phyloP scores from a whole-genome alignment of 495 filamentous ascomycete species.

The Diplogelasinospora grovesii region DNA sequence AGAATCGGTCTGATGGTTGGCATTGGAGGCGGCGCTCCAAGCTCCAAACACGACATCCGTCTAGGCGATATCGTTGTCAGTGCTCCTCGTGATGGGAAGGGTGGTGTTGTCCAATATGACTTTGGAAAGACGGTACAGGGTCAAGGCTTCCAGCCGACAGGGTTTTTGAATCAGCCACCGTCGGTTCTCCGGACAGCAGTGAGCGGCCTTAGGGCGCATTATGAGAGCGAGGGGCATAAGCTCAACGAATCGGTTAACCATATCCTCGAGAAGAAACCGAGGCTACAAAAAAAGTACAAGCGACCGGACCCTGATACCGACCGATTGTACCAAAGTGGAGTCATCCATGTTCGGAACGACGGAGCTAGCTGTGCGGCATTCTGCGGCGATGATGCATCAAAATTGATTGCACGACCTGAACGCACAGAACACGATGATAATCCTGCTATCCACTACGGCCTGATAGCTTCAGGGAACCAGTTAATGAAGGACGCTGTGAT shows the following conservation, averaged over 20 bases:
- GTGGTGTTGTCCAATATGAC: conserved; percentile 25
- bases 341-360: conserved; percentile 20
- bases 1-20: conserved; percentile 41
- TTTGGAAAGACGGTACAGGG: conserved; percentile 18
- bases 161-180: conserved; percentile 29
- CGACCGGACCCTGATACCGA: neutral
- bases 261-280: neutral
- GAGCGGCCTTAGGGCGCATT: conserved; percentile 5
- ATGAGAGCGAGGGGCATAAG: conserved; percentile 11
- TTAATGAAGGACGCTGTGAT: conserved; percentile 13
- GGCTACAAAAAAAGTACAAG: neutral
- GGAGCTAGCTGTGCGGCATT: neutral
- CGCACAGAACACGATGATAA: neutral
- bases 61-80: conserved; percentile 23
- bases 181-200: conserved; percentile 15
- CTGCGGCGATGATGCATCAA: neutral
- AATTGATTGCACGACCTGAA: neutral
- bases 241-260: conserved; percentile 15
- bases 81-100: conserved; percentile 1
- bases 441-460: conserved; percentile 18
- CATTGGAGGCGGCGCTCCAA: conserved; percentile 39
- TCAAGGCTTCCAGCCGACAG: conserved; percentile 19
- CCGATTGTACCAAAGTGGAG: conserved; percentile 2
- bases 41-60: conserved; percentile 23
- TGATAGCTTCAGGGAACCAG: conserved; percentile 21